Percentiles rank a stretch among this genome's conserved stretches.
phyloP scores from a whole-genome alignment of 2,329 filamentous ascomycete species.

The Epichloe aotearoae region DNA sequence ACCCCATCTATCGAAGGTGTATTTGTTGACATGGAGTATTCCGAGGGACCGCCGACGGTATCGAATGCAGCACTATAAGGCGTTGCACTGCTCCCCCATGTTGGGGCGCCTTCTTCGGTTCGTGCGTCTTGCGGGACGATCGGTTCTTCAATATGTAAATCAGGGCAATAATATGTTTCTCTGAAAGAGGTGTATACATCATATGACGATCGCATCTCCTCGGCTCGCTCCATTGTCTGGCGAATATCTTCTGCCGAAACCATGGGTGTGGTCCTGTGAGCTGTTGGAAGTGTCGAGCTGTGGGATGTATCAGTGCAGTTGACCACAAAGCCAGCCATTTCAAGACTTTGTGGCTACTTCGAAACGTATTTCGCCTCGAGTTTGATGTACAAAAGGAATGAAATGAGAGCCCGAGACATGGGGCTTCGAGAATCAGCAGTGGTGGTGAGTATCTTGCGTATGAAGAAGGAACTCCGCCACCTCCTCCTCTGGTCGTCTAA shows the following conservation, averaged over 20 bases:
- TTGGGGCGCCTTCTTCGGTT: not conserved
- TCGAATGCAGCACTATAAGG: slow-evolving; percentile 7
- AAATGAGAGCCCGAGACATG: not conserved
- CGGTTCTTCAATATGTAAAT: slow-evolving; percentile 1
- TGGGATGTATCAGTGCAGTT: not conserved
- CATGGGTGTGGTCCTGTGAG: not conserved
- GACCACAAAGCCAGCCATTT: not conserved
- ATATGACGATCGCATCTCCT: not conserved
- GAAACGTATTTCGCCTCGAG: not conserved
- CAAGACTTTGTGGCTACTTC: not conserved
- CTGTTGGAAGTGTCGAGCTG: not conserved
- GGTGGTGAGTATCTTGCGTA: not conserved
- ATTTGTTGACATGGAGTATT: slow-evolving; percentile 11
- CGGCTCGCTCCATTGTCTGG: not conserved
- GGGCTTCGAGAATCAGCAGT: not conserved
- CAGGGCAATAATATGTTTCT: slow-evolving; percentile 2
- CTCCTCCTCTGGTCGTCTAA: not conserved
- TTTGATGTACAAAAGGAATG: not conserved
- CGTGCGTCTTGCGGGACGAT: not conserved
- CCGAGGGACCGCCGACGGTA: slow-evolving; percentile 6
- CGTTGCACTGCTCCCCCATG: slow-evolving; percentile 7
- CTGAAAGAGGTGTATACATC: not conserved
- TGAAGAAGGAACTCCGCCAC: not conserved
- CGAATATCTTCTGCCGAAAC: not conserved
- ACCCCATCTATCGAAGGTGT: slow-evolving; percentile 10